A percentile compares a stretch with the other conserved stretches of the same genome.
Conservation (phyloP, 148 eudicot species). For the Rhododendron henanense region DNA sequence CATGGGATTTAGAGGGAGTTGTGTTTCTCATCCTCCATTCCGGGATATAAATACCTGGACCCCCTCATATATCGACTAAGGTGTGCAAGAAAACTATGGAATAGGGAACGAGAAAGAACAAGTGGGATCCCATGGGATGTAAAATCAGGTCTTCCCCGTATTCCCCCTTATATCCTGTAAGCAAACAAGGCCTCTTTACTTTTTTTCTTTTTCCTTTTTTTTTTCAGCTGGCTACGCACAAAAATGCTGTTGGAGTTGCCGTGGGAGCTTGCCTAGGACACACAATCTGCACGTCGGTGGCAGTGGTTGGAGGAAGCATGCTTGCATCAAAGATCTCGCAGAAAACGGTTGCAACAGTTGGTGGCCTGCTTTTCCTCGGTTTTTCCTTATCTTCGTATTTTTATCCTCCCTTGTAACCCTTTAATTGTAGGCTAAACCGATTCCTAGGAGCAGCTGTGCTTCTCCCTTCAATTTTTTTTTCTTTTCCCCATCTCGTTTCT, state of each 20-base stretch:
- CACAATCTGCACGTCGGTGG: slow-evolving; percentile 81
- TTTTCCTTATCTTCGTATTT: slow-evolving; percentile 89
- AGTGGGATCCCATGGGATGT: background rate
- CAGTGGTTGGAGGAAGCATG: slow-evolving; percentile 97
- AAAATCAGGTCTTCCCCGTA: background rate
- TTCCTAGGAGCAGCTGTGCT: background rate
- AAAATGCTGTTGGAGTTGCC: slow-evolving; percentile 88
- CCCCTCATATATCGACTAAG: background rate
- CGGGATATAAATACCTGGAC: background rate
- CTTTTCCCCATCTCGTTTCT: background rate
- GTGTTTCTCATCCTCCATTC: background rate
- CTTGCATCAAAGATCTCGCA: slow-evolving; percentile 91
- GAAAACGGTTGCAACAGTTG: slow-evolving; percentile 78
- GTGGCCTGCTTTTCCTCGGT: slow-evolving; percentile 86
- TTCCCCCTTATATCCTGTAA: background rate
- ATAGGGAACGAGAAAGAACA: background rate
- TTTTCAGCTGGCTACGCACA: slow-evolving; percentile 85
- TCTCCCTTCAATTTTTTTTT: background rate
- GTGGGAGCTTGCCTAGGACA: slow-evolving; percentile 78
- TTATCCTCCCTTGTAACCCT: slow-evolving; percentile 73
- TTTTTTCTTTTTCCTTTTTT: background rate
- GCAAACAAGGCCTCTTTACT: background rate
- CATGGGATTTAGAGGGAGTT: background rate
- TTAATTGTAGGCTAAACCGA: background rate
- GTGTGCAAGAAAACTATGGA: background rate